Evolutionary conservation across 352 stramenopile species (phyloP).

Genomic region (Halophytophthora polymorphica): DNA sequence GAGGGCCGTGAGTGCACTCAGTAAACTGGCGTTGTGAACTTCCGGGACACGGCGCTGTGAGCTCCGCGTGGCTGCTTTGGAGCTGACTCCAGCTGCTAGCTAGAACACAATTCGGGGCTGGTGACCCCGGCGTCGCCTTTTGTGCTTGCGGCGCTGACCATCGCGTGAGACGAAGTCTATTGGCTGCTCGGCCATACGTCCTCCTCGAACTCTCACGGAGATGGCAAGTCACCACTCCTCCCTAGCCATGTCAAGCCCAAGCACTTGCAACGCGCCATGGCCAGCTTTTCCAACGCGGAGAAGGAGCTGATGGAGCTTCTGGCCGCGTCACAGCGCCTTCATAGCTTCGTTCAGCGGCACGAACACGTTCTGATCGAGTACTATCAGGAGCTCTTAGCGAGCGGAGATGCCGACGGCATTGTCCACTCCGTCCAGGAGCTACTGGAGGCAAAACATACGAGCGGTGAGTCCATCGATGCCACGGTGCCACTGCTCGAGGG

Average conservation of each 20-base stretch:
- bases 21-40: constrained; percentile 44
- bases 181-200: constrained; percentile 42
- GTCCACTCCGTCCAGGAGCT: constrained; percentile 32
- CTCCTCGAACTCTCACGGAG: constrained; percentile 1
- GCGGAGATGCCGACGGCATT: constrained; percentile 48
- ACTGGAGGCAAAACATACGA: constrained; percentile 1
- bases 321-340: constrained; percentile 19
- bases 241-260: constrained; percentile 49
- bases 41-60: constrained; percentile 37
- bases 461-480: neutral
- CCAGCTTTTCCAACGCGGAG: constrained; percentile 20
- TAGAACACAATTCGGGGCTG: constrained; percentile 40
- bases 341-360: constrained; percentile 18
- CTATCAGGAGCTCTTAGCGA: constrained; percentile 39
- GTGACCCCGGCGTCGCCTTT: constrained; percentile 45
- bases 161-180: constrained; percentile 45
- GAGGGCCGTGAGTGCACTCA: constrained; percentile 37
- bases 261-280: constrained; percentile 34
- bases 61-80: constrained; percentile 34
- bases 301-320: constrained; percentile 22
- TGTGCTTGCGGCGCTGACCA: constrained; percentile 30
- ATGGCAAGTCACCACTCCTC: constrained; percentile 22
- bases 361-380: constrained; percentile 27
- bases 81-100: constrained; percentile 31
- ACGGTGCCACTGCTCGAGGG: constrained; percentile 38